Evolutionary conservation across 495 filamentous ascomycete genomes (phyloP), one percentile per base, ranked within the genome.

Genomic region (Neurospora sp.): DNA sequence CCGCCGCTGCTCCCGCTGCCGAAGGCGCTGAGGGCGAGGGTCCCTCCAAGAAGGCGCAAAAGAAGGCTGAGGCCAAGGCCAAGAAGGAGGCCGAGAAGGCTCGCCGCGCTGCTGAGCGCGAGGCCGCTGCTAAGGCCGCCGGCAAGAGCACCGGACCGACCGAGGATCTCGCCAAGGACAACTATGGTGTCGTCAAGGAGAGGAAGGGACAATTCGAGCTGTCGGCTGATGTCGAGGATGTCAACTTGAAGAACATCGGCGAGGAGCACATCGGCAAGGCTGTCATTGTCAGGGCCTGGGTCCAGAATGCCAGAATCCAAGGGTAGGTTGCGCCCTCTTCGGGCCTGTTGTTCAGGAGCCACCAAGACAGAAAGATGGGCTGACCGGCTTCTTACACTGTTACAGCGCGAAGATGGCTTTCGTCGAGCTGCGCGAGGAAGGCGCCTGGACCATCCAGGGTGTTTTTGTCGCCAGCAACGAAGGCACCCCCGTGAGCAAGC

Each of bases 251-350:
- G 71, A 84, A 88, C 20, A 80, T 92, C 27, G 85, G 86, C 23
- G 84, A 88, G 20, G 85, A 86, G 35, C 83, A 90, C 77, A 84
- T 93, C 40, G 92, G 92, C 75, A 90, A 95, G 84, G 90, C 90
- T 74, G 86, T 98, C 54, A 87, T 89, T 31, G 88, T 98, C 74
- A 89, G 95, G 23, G 95, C 92, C 7, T 92, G 93, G 83, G 85
- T 98, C 37, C 93, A 97, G 81, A 97, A 96, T 83, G 85, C 92
- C 27, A 87, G 95, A 75, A 91, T 92, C 74, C 93, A 98, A 85
- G 93, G 54, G 54, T 66, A 66, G 54, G 54, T 66, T 66, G 49
- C 14, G 27, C 54, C 49, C 27, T 66, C 27, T 66, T 31, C 23
- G 40, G 40, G n/a, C 31, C 71, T 31, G 71, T 54, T 31, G 31